Evolutionary conservation across 352 stramenopile species (phyloP), one percentile per base, ranked within the genome.

Genomic region (Globisporangium splendens): DNA sequence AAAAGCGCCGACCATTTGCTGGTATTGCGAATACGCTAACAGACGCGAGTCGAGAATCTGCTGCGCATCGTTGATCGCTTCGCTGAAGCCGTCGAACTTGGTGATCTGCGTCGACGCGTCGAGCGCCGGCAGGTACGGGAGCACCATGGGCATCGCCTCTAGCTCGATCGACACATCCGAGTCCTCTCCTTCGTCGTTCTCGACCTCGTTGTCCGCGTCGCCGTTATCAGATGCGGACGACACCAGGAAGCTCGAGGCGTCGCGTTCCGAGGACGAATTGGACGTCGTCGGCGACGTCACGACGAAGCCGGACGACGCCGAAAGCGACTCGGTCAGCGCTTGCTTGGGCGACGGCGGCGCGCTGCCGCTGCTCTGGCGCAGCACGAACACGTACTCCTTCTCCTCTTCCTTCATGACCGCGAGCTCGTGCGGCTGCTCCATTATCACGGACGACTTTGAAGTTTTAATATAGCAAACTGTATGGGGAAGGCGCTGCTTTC

Each of bases 61-160:
- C 56, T 95, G 85, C 31, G 77, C 83, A 42, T 83, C 79, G 49
- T 81, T 76, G 28, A 93, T 84, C 17, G 83, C 84, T 35, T 92
- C 85, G 43, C 72, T 82, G 54, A 90, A 95, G 50, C 84, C 85
- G 22, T 93, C 85, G 47, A 83, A 70, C 60, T 89, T 86, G 48
- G 78, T 93, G 66, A 95, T 93, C 73, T 95, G 69, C 14, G 81
- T 93, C n/a, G 85, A 95, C 43, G 83, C 81, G 51, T 92, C 83
- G 20, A 95, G 69, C 55, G 78, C 79, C 8, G 84, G 84, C 15
- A 91, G 66, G 62, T 88, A 90, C 6, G 84, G 84, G 53, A 89
- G 73, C 21, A 63, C 60, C 38, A 81, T 70, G 12, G 72, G 72
- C 42, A 82, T 69, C 43, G 69, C 57, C 15, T 86, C 74, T 11